Conservation (phyloP, 2,329 filamentous ascomycete genomes). For the Pseudocercospora cruenta region DNA sequence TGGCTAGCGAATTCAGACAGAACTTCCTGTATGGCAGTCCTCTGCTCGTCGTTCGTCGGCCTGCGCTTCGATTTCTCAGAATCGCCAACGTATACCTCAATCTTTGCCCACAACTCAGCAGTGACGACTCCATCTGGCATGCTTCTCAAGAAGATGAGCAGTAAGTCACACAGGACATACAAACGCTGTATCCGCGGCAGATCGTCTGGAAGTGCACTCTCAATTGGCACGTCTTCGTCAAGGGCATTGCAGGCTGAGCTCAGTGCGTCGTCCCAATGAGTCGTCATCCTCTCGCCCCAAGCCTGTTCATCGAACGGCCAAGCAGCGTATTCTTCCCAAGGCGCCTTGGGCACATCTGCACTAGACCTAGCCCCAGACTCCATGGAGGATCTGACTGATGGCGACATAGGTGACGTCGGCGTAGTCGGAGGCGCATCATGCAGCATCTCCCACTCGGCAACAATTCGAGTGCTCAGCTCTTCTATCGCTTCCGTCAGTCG, state of each 20-base stretch:
- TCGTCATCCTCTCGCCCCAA: constrained; percentile 47
- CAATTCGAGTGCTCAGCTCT: constrained; percentile 59
- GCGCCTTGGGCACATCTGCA: constrained; percentile 39
- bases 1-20: constrained; percentile 73
- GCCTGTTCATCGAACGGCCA: constrained; percentile 64
- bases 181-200: constrained; percentile 68
- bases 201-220: constrained; percentile 65
- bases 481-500: constrained; percentile 81
- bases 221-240: constrained; percentile 69
- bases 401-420: constrained; percentile 31
- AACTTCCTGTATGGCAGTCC: constrained; percentile 70
- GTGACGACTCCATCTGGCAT: constrained; percentile 81
- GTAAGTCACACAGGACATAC: constrained; percentile 71
- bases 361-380: constrained; percentile 3
- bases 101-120: constrained; percentile 67
- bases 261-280: constrained; percentile 49
- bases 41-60: constrained; percentile 58
- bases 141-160: constrained; percentile 74
- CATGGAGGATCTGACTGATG: constrained; percentile 7
- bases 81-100: constrained; percentile 62
- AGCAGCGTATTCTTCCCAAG: constrained; percentile 58
- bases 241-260: constrained; percentile 64
- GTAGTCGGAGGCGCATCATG: constrained; percentile 36
- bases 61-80: constrained; percentile 52
- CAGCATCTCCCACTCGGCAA: constrained; percentile 67